phyloP scores from a whole-genome alignment of 768 basidiomycete species.

The Pholiota conissans region DNA sequence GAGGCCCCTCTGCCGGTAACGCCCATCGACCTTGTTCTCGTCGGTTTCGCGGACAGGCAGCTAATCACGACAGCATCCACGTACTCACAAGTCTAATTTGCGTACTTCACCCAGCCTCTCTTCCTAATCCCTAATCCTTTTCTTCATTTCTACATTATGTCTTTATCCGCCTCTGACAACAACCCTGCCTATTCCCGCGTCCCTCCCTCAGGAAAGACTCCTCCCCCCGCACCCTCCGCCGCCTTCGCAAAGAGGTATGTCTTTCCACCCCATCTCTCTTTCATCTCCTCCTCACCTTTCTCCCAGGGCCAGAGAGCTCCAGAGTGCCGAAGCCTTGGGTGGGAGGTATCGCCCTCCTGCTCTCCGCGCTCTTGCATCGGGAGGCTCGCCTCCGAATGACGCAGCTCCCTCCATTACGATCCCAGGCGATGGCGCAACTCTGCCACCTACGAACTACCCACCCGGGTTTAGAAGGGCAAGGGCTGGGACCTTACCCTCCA shows the following conservation, averaged over 20 bases:
- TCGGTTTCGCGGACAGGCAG: conserved; percentile 19
- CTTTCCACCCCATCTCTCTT: conserved; percentile 15
- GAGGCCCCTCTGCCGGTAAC: conserved; percentile 42
- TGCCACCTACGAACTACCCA: conserved; percentile 77
- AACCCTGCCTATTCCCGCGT: conserved; percentile 79
- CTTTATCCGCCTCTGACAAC: conserved; percentile 85
- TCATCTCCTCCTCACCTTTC: conserved; percentile 14
- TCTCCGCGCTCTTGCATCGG: conserved; percentile 68
- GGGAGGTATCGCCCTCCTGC: conserved; percentile 81
- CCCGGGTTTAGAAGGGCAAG: conserved; percentile 91
- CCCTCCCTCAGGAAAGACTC: conserved; percentile 81
- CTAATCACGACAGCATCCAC: conserved; percentile 33
- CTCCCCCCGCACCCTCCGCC: conserved; percentile 87
- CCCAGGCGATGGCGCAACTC: conserved; percentile 52
- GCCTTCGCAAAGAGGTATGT: conserved; percentile 76
- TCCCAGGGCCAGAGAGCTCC: conserved; percentile 79
- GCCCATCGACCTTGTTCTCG: conserved; percentile 46
- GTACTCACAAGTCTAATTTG: conserved; percentile 18
- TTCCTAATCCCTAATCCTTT: conserved; percentile 83
- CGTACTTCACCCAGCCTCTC: conserved; percentile 26
- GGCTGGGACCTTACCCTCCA: conserved; percentile 97
- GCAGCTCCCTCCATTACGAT: conserved; percentile 56
- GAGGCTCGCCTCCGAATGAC: conserved; percentile 75
- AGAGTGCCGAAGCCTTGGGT: conserved; percentile 72
- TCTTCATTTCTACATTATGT: conserved; percentile 78